Conservation (phyloP, 805 yeast species). For the Ogataea pignaliae region DNA sequence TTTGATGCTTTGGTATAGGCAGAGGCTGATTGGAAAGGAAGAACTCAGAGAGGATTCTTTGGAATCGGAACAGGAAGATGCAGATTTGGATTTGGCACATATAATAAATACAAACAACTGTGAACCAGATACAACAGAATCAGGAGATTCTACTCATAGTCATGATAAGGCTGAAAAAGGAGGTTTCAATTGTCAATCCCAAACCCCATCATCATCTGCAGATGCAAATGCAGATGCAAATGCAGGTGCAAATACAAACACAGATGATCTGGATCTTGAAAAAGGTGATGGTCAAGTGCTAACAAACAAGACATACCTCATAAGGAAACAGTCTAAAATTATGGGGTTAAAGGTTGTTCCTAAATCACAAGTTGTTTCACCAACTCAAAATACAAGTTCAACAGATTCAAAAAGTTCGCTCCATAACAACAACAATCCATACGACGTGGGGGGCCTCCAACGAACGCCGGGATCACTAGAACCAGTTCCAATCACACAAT, state of each 20-base stretch:
- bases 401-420: slow-evolving; percentile 6
- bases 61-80: slow-evolving; percentile 31
- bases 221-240: neutral
- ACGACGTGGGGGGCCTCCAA: neutral
- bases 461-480: slow-evolving; percentile 4
- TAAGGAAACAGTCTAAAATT: slow-evolving; percentile 22
- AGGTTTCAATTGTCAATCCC: neutral
- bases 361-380: neutral
- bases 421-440: neutral
- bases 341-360: slow-evolving; percentile 23
- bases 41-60: slow-evolving; percentile 33
- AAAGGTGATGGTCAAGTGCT: slow-evolving; percentile 4
- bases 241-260: slow-evolving; percentile 1
- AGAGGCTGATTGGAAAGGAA: slow-evolving; percentile 32
- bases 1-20: slow-evolving; percentile 32
- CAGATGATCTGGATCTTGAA: neutral
- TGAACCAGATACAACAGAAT: neutral
- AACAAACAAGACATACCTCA: slow-evolving; percentile 11
- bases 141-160: too few species aligned
- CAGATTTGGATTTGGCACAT: slow-evolving; percentile 34
- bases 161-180: neutral
- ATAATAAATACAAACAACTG: slow-evolving; percentile 11
- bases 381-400: slow-evolving; percentile 1
- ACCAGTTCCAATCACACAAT: slow-evolving; percentile 1
- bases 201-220: neutral